Base-by-base conservation (phyloP, 2,329 filamentous ascomycete genomes). In the Calycina herbarum region DNA sequence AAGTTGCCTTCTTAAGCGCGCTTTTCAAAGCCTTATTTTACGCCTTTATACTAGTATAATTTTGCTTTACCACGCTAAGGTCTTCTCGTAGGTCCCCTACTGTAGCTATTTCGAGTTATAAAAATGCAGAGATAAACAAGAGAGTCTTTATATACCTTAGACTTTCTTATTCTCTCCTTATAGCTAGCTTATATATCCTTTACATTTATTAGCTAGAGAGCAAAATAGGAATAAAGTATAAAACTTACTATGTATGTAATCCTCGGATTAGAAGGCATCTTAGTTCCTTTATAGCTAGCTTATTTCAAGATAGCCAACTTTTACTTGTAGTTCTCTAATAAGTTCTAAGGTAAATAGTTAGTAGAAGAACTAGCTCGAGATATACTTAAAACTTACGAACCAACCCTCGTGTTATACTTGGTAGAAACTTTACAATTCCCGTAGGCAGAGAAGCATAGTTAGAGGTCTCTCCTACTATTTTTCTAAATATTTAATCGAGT, bases 181-280 rank as follows among this genome's bases (percentile, higher is more conserved):
- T 17, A 61, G 58, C 58, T 4, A 61, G 40, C 58, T 61, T 61
- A 61, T 45, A 61, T 61, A 29, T 29, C 15, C 58, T 61, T 42
- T n/a, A 42, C n/a, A 61, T 61, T 38, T 45, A 8, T 61, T 48
- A 61, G 40, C 58, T 48, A 20, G 40, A 40, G 5, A 7, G n/a
- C 15, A 61, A 29, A 61, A 48, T 27, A 7, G n/a, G 45, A 51
- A 51, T 51, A 45, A 27, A 38, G 2, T 48, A 40, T 42, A 3
- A 48, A 61, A n/a, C 45, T 51, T 51, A 51, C 45, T 7, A 10
- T n/a, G 45, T 10, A 51, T 20, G 2, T 8, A 51, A 51, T 20
- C 45, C 17, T 3, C 45, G 17, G n/a, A 24, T 24, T 51, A 2
- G 45, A 51, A 24, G 45, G n/a, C 3, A n/a, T 51, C 45, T 51